phyloP scores from a whole-genome alignment of 2,329 filamentous ascomycete species.

The Drechslera avenae region DNA sequence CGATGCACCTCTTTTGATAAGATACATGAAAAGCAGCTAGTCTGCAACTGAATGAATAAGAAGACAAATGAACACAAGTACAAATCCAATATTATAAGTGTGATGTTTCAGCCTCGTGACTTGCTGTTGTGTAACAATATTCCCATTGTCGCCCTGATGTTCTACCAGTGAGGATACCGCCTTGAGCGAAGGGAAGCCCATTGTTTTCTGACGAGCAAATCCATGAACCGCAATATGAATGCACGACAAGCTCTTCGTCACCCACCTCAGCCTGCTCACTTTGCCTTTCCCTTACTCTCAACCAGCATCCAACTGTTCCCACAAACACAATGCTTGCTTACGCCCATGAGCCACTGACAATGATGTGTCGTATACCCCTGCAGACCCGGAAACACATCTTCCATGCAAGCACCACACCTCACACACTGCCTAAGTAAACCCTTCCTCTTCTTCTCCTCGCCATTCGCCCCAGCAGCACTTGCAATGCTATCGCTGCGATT shows the following conservation, averaged over 20 bases:
- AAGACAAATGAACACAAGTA: slow-evolving; percentile 9
- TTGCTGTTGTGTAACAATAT: too few relatives aligned
- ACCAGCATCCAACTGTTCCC: slow-evolving; percentile 47
- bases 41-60: slow-evolving; percentile 29
- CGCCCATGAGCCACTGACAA: slow-evolving; percentile 43
- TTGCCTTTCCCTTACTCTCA: slow-evolving; percentile 27
- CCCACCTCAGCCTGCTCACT: neutral
- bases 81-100: neutral
- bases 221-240: too few relatives aligned
- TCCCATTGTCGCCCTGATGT: too few relatives aligned
- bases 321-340: slow-evolving; percentile 49
- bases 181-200: too few relatives aligned
- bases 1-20: slow-evolving; percentile 18
- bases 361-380: slow-evolving; percentile 39
- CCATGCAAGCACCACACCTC: slow-evolving; percentile 54
- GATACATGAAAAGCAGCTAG: slow-evolving; percentile 25
- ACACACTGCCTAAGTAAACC: slow-evolving; percentile 49
- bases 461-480: slow-evolving; percentile 12
- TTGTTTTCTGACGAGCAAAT: too few relatives aligned
- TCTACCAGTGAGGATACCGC: too few relatives aligned
- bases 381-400: slow-evolving; percentile 49
- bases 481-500: slow-evolving; percentile 32
- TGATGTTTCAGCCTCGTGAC: neutral
- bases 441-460: slow-evolving; percentile 23
- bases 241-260: too few relatives aligned